Percentiles rank a stretch among this genome's conserved stretches.
phyloP scores from a whole-genome alignment of 441 rosid genomes.

The Isatis lusitanica region DNA sequence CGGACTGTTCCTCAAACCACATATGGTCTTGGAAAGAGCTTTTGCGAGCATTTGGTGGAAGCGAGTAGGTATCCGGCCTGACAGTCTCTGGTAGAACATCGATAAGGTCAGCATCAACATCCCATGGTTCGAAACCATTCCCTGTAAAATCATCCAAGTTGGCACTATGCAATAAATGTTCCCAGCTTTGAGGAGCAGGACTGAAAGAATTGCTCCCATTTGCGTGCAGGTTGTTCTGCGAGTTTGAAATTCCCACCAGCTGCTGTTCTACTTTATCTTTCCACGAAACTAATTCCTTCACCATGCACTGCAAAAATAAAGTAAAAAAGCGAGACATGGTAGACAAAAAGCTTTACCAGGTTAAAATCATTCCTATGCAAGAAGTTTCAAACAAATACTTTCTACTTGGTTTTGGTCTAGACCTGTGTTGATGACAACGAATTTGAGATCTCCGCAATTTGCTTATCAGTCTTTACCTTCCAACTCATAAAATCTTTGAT shows the following conservation, averaged over 20 bases:
- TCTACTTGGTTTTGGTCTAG: not conserved
- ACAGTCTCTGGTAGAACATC: constrained; percentile 43
- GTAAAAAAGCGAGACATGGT: constrained; percentile 2
- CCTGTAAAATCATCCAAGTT: constrained; percentile 63
- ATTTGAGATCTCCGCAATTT: constrained; percentile 55
- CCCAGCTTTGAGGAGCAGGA: constrained; percentile 75
- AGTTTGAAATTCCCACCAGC: constrained; percentile 62
- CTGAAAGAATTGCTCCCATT: constrained; percentile 54
- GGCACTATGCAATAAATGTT: constrained; percentile 68
- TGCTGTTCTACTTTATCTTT: constrained; percentile 66
- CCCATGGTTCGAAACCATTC: constrained; percentile 61
- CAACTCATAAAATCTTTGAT: constrained; percentile 54
- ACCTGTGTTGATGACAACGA: constrained; percentile 81
- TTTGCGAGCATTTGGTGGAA: constrained; percentile 48
- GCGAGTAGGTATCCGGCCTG: constrained; percentile 43
- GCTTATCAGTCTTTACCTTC: constrained; percentile 65
- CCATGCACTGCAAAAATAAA: constrained; percentile 47
- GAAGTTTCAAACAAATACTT: constrained; percentile 7
- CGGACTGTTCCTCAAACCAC: constrained; percentile 50
- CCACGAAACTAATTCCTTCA: constrained; percentile 61
- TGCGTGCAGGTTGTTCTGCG: constrained; percentile 56
- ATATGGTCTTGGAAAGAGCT: constrained; percentile 40
- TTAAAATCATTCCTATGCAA: not conserved
- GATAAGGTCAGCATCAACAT: constrained; percentile 47
- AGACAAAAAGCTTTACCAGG: constrained; percentile 13